Evolutionary conservation across 1,284 basidiomycete species (phyloP), one percentile per base, ranked within the genome.

Genomic region (Papiliotrema nemorosa): DNA sequence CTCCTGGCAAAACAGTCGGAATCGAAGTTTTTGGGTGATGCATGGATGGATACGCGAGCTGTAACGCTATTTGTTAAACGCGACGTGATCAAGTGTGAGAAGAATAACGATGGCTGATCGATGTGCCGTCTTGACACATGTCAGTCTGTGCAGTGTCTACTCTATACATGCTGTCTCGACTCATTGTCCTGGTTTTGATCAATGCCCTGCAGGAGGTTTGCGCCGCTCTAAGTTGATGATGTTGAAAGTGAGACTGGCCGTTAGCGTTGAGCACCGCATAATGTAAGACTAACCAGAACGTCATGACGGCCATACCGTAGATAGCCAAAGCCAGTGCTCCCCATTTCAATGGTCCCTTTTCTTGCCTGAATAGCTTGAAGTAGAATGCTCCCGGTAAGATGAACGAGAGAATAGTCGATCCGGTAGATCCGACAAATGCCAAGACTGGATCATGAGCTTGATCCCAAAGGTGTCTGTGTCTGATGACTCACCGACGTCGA

Each of bases 391-490:
- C 91, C 0, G 96, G 94, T 4, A 98, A 80, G 67, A 98, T 97
- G 74, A 98, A 98, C 9, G 90, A 93, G 60, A 99, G 93, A 31
- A 79, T 97, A 14, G 94, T 97, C 18, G 89, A 93, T 16, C 96
- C 96, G 0, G 94, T 96, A 10, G 91, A 87, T 6, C 96, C 96
- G 24, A 99, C 96, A 68, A 98, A 96, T 4, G 92, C 90, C 26
- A 97, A 79, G 12, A 97, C 91, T 91, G 62, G 47, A 55, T 24
- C 18, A 39, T 46, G 13, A 37, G 34, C 29, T 31, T 33, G 42
- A 45, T 37, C 36, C 42, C 12, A 7, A 21, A 39, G 18, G 35
- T 14, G 5, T 4, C 24, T 27, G 25, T 3, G 16, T 29, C 42
- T 14, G 14, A 12, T 24, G 7, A 78, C 85, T 65, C 65, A 88